Evolutionary conservation across 148 eudicot species (phyloP).

Genomic region (Drosera capensis): DNA sequence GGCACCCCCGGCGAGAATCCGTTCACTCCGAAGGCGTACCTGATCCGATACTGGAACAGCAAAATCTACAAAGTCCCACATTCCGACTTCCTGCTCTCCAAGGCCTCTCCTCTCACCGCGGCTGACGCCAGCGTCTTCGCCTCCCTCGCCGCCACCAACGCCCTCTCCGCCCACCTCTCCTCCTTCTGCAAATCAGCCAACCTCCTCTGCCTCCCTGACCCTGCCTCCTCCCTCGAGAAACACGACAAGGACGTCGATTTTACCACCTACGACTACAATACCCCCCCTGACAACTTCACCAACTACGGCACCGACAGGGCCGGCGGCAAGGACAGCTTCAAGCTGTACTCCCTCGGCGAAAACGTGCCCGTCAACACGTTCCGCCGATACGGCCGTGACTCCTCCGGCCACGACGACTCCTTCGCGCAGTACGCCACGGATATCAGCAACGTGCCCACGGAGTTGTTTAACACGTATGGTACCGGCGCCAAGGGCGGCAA

Average conservation of each 20-base stretch:
- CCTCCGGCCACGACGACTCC: too few species aligned
- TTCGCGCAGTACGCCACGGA: too few species aligned
- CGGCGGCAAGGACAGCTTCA: conserved; percentile 26
- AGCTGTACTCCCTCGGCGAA: conserved; percentile 25
- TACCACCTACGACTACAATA: conserved; percentile 22
- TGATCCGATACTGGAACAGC: conserved; percentile 71
- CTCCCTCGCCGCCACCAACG: conserved; percentile 40
- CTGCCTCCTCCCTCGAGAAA: conserved; percentile 18
- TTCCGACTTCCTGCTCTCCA: conserved; percentile 41
- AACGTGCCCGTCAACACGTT: conserved; percentile 40
- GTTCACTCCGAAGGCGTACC: conserved; percentile 45
- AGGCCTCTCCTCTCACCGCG: conserved; percentile 55
- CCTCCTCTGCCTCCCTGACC: conserved; percentile 55
- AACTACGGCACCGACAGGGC: conserved; percentile 43
- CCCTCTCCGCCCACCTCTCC: conserved; percentile 36
- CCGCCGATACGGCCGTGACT: too few species aligned
- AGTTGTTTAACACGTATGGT: conserved; percentile 46
- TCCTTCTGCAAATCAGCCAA: conserved; percentile 53
- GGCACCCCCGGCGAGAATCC: conserved; percentile 35
- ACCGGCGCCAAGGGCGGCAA: conserved; percentile 40
- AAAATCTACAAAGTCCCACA: conserved; percentile 57
- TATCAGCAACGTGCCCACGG: conserved; percentile 28
- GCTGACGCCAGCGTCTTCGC: conserved; percentile 38
- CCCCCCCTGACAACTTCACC: conserved; percentile 71
- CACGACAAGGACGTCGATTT: conserved; percentile 20